Evolutionary conservation across 768 basidiomycete genomes (phyloP).

Genomic region (Kwoniella newhampshirensis): DNA sequence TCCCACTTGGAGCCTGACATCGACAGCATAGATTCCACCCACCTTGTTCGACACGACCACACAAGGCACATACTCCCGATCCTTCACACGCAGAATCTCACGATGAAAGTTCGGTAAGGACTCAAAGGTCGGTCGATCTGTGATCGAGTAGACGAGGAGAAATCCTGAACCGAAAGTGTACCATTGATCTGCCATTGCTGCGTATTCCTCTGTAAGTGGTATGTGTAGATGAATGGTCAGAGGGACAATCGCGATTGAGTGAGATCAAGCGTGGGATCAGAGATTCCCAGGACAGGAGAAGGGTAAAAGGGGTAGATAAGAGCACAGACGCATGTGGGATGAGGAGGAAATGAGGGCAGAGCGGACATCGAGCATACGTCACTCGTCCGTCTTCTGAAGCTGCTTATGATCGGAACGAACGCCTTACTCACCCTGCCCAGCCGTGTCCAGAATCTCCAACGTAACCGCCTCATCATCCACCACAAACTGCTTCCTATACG

Average conservation of each 20-base stretch:
- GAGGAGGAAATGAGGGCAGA: background rate
- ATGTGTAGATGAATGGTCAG: background rate
- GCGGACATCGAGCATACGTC: too few relatives aligned
- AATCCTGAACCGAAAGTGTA: conserved; percentile 57
- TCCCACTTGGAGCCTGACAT: too few relatives aligned
- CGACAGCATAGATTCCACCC: conserved; percentile 15
- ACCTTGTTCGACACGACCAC: conserved; percentile 59
- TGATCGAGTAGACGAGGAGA: conserved; percentile 59
- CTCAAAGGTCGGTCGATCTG: conserved; percentile 57
- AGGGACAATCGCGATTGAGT: too few relatives aligned
- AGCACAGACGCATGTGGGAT: too few relatives aligned
- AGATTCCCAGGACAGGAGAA: too few relatives aligned
- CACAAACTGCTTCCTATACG: conserved; percentile 55
- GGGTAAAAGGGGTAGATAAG: too few relatives aligned
- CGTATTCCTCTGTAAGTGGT: conserved; percentile 42
- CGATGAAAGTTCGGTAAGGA: conserved; percentile 56
- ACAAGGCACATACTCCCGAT: conserved; percentile 56
- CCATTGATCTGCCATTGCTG: conserved; percentile 53
- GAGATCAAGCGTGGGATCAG: too few relatives aligned
- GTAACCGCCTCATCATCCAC: conserved; percentile 58
- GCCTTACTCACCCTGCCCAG: conserved; percentile 54
- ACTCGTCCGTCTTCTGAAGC: too few relatives aligned
- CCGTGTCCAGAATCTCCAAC: conserved; percentile 59
- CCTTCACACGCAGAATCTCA: conserved; percentile 57
- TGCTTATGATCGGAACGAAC: too few relatives aligned